phyloP scores from a whole-genome alignment of 257 asterid genomes.

The Gentiana straminea region DNA sequence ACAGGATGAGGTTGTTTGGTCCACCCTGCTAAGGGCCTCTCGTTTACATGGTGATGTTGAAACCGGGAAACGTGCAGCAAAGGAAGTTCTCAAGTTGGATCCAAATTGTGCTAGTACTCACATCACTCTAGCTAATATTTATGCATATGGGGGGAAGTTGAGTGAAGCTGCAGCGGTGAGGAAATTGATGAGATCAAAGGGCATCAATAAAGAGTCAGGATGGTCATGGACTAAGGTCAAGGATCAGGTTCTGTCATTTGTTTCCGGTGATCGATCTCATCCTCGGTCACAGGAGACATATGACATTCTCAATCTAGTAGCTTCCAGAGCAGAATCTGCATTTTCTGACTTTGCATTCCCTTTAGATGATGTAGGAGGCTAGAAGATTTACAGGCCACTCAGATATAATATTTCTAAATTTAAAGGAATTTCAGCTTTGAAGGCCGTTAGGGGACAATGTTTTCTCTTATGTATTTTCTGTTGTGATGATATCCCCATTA shows the following conservation, averaged over 20 bases:
- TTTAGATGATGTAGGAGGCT: constrained; percentile 3
- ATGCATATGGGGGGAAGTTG: constrained; percentile 71
- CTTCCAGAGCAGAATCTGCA: constrained; percentile 24
- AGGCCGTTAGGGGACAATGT: too few relatives aligned
- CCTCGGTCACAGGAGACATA: constrained; percentile 40
- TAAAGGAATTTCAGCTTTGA: too few relatives aligned
- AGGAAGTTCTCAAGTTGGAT: constrained; percentile 47
- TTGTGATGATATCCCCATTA: too few relatives aligned
- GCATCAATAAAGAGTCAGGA: constrained; percentile 79
- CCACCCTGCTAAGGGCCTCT: constrained; percentile 69
- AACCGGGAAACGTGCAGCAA: constrained; percentile 59
- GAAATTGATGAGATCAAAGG: constrained; percentile 70
- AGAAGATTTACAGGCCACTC: background rate
- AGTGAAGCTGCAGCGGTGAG: constrained; percentile 67
- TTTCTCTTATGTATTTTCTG: too few relatives aligned
- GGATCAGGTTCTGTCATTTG: constrained; percentile 54
- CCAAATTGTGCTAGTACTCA: constrained; percentile 81
- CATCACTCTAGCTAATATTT: constrained; percentile 63
- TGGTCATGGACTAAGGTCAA: constrained; percentile 81
- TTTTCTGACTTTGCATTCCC: constrained; percentile 24
- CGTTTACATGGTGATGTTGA: constrained; percentile 64
- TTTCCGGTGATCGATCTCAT: constrained; percentile 57
- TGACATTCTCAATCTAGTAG: constrained; percentile 38
- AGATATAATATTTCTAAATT: too few relatives aligned
- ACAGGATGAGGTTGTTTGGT: constrained; percentile 77